Base-by-base conservation (phyloP, 768 basidiomycete species). In the Tricholoma flavovirens region DNA sequence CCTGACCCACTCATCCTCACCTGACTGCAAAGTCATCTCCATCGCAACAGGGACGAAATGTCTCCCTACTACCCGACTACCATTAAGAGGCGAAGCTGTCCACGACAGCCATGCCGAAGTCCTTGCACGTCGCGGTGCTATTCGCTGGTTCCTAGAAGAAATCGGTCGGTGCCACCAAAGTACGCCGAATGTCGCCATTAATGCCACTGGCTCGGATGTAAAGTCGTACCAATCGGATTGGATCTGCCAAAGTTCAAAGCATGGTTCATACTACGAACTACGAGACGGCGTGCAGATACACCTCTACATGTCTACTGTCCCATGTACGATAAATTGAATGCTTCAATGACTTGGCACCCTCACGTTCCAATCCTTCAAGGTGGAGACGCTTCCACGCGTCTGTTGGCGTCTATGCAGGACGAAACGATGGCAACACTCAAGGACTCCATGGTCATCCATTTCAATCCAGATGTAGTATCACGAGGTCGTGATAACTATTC, bases 71-170 rank as follows among this genome's bases (percentile, higher is more conserved):
- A 62, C 65, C 3, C 78, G 78, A 53, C 73, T 93, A 0, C 84
- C 93, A 0, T 62, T 69, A 5, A 74, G 75, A 26, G 95, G 95
- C 0, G 92, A 96, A 64, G 78, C 83, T 1, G 60, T 97, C 15
- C 93, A 95, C 64, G 95, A 97, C 64, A 86, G 82, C 52, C 95
- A 98, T 68, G 95, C 95, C 9, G 95, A 98, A 70, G 82, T 95
- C 19, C 76, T 97, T n/a, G 93, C 93, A 1, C 80, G 92, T 17
- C 78, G 95, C 29, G 86, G 86, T 8, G 83, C 87, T 0, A 66
- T 87, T 42, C 78, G 86, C 22, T 98, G 93, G 92, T 73, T 93
- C 48, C 68, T 93, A 30, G 83, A 87, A 56, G 90, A 97, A 68
- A 75, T 87, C 14, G 58, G 64, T 8, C 77, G 82, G 24, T 67